Conservation (phyloP, 306 rosid species). For the Medicago lupulina region DNA sequence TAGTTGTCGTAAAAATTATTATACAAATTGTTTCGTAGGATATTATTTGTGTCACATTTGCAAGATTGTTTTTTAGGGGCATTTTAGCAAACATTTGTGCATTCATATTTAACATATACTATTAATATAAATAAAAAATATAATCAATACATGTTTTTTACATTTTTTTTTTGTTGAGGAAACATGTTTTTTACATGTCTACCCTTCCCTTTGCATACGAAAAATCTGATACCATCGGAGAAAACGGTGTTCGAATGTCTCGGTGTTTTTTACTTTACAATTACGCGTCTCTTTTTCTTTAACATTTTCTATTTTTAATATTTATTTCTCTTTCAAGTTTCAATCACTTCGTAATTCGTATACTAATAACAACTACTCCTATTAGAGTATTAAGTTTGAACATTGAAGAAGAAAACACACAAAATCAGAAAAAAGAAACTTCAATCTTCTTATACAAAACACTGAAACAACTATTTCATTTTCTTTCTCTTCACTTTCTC, state of each 20-base stretch:
- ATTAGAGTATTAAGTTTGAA: slow-evolving; percentile 2
- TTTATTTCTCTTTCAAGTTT: slow-evolving; percentile 9
- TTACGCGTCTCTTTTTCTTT: not conserved
- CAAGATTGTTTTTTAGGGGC: too few relatives aligned
- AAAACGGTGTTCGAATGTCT: slow-evolving; percentile 33
- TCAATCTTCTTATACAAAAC: not conserved
- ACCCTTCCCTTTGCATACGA: not conserved
- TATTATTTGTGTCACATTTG: too few relatives aligned
- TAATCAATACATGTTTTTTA: too few relatives aligned
- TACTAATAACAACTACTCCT: not conserved
- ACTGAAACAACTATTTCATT: slow-evolving; percentile 18
- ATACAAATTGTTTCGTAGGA: too few relatives aligned
- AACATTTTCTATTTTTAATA: not conserved
- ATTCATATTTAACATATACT: too few relatives aligned
- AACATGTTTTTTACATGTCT: too few relatives aligned
- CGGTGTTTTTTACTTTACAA: slow-evolving; percentile 30
- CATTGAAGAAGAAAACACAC: slow-evolving; percentile 13
- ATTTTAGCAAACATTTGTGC: too few relatives aligned
- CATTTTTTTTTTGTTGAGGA: too few relatives aligned
- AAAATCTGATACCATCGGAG: slow-evolving; percentile 2
- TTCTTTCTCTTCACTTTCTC: not conserved
- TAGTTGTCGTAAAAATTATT: too few relatives aligned
- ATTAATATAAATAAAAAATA: too few relatives aligned
- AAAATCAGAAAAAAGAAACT: slow-evolving; percentile 17
- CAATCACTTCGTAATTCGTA: slow-evolving; percentile 9